These are phyloP conservation scores for Alternaria novae-zelandiae DNA, from an alignment of 2,329 filamentous ascomycete genomes.

Conservation along the genomic window DNA sequence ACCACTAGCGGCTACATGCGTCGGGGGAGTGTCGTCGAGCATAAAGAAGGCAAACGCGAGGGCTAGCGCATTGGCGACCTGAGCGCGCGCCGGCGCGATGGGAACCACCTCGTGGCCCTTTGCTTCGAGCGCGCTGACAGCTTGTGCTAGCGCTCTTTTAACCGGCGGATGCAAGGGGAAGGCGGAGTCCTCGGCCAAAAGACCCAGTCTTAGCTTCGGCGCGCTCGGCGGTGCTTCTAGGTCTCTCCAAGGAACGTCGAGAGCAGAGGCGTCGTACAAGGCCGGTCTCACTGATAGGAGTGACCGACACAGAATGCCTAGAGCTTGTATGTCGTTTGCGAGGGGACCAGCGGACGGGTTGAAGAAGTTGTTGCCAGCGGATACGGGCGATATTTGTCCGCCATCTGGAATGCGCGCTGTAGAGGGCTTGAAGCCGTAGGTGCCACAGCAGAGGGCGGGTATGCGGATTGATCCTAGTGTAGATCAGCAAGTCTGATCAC, in stretches of 20 bases:
- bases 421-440: slow-evolving; percentile 60
- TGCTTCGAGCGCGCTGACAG: background rate
- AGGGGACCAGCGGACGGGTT: slow-evolving; percentile 1
- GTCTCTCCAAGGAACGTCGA: slow-evolving; percentile 7
- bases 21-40: background rate
- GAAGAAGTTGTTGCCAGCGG: slow-evolving; percentile 2
- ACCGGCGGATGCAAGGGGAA: slow-evolving; percentile 10
- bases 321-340: slow-evolving; percentile 4
- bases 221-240: background rate
- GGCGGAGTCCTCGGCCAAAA: slow-evolving; percentile 5
- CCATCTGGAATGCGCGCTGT: slow-evolving; percentile 56
- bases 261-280: slow-evolving; percentile 1
- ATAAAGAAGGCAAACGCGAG: slow-evolving; percentile 3
- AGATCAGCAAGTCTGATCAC: background rate
- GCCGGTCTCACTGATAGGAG: slow-evolving; percentile 4
- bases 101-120: slow-evolving; percentile 4
- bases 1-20: background rate
- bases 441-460: slow-evolving; percentile 60
- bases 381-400: slow-evolving; percentile 5
- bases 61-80: background rate
- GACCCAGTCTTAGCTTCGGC: slow-evolving; percentile 4
- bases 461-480: slow-evolving; percentile 51
- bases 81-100: background rate
- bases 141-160: slow-evolving; percentile 4
- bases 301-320: background rate